Evolutionary conservation across 768 basidiomycete genomes (phyloP), one percentile per base, ranked within the genome.

Genomic region (Psilocybe tampanensis): DNA sequence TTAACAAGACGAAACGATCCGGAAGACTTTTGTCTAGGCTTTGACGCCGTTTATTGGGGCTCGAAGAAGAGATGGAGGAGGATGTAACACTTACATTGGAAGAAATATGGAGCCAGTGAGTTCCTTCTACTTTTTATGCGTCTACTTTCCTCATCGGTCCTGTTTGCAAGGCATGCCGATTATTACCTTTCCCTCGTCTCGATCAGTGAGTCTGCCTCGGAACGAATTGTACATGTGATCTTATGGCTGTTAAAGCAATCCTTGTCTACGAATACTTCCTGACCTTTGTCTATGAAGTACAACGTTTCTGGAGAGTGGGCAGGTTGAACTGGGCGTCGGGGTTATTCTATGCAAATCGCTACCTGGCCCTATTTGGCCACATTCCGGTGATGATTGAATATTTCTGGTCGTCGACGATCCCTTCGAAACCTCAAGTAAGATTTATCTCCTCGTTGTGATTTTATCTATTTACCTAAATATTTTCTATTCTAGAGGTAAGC

Each of bases 251-350:
- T 39, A 41, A 43, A 78, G 76, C 72, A 4, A 66, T 78, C 41
- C 68, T 77, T n/a, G 63, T 75, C 15, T 78, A 80, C 47, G 83
- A 84, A 47, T 81, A 79, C 56, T 34, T 72, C 39, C 65, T 82
- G 36, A 85, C 83, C 0, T 59, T 84, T 4, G 45, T 59, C 0
- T 50, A 56, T 24, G 83, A 85, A 56, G 68, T 80, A 7, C 71
- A 74, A 19, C 66, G 72, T 13, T 79, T 77, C 66, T 84, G 84
- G 83, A 50, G 18, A 74, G 72, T 65, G 76, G 77, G 80, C 0
- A 59, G 60, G 53, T 51, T 64, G 2, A 72, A 66, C 34, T 75
- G 70, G 69, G 70, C 64, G 2, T 66, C 69, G 1, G 65, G 69
- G 17, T 63, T 80, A 2, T 80, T 81, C 67, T 72, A 74, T 47